These are phyloP conservation scores for Sporopachydermia quercuum DNA, from an alignment of 805 yeast genomes.

Conservation along the genomic window DNA sequence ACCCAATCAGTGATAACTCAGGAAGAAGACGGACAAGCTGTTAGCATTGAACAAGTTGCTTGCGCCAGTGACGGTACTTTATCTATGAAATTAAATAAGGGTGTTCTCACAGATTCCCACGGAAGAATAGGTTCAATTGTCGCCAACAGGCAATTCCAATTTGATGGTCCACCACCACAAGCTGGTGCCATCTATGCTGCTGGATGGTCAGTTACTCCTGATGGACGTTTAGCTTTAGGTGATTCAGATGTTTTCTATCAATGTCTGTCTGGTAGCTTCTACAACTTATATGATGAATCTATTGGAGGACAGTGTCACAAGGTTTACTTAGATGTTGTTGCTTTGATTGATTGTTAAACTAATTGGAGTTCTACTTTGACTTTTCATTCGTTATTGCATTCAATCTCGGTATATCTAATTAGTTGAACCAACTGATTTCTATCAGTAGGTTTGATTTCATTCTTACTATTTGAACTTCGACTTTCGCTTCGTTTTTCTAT, in stretches of 20 bases:
- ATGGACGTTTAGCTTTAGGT: constrained; percentile 54
- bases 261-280: constrained; percentile 63
- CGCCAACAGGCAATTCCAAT: constrained; percentile 70
- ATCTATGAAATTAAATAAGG: constrained; percentile 35
- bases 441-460: too few relatives aligned
- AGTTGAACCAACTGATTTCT: too few relatives aligned
- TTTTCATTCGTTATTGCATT: too few relatives aligned
- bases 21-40: not conserved
- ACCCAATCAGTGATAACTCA: too few relatives aligned
- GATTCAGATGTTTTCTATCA: constrained; percentile 47
- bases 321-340: constrained; percentile 45
- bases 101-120: constrained; percentile 38
- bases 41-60: too few relatives aligned
- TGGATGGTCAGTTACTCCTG: constrained; percentile 33
- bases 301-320: constrained; percentile 48
- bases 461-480: too few relatives aligned
- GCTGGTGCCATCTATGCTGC: constrained; percentile 56
- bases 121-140: constrained; percentile 71
- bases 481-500: too few relatives aligned
- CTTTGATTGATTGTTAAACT: constrained; percentile 38
- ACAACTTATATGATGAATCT: constrained; percentile 58
- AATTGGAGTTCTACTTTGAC: too few relatives aligned
- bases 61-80: constrained; percentile 37
- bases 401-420: too few relatives aligned
- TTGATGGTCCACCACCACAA: constrained; percentile 74